Evolutionary conservation across 768 basidiomycete genomes (phyloP), one percentile per base, ranked within the genome.

Genomic region (Suillus subaureus): DNA sequence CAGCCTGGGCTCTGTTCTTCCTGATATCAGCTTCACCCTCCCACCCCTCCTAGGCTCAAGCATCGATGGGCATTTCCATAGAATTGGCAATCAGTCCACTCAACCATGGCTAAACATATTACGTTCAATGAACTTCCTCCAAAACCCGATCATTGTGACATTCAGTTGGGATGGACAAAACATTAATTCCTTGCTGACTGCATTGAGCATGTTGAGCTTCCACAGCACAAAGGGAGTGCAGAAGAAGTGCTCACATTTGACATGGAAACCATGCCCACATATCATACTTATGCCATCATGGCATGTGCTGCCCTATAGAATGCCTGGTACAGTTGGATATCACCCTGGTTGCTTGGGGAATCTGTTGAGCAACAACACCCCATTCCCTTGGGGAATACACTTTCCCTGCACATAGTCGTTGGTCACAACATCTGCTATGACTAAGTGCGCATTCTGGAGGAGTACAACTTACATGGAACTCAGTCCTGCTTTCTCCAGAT

Each of bases 381-480:
- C 62, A 87, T 96, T 61, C 89, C 94, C 0, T 66, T 96, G 3
- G 92, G 93, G 1, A 78, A 84, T 61, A 76, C 86, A 13, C 66
- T 74, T 13, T 68, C 75, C 0, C 81, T 89, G 1, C 85, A 89
- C 16, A n/a, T n/a, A 74, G 80, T 98, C 31, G 89, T 98, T 37
- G 97, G 97, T 3, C 97, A 99, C 77, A 97, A 98, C 72, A 90
- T 99, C 49, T 92, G 95, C 1, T 99, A 95, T 75, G 97, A 99
- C 76, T 87, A 96, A 21, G 89, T 87, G 21, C 85, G 96, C 13
- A 80, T 97, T 40, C 74, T 77, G 37, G 92, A 97, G 67, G 97
- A 99, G 75, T 99, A 99, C 74, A 79, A 79, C 68, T 73, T 97
- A 7, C 70, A 79, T 2, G 83, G 84, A 1, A 91, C 91, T 0